Conservation (phyloP, 306 rosid genomes). For the Abrus precatorius region DNA sequence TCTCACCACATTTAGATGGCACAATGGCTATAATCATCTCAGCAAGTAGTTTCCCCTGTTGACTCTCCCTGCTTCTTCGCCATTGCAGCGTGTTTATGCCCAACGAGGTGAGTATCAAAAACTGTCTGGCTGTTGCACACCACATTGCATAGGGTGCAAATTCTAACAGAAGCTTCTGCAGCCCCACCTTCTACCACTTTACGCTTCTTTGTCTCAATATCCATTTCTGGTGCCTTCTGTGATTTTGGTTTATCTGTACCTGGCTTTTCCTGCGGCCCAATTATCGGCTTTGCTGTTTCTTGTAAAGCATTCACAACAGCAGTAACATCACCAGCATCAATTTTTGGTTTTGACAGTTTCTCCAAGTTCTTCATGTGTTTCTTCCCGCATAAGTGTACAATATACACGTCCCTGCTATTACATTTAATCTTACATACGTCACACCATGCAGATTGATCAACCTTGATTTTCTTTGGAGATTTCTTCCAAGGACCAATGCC, state of each 20-base stretch:
- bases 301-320: slow-evolving; percentile 23
- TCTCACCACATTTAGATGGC: not conserved
- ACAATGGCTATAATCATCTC: not conserved
- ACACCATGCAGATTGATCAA: slow-evolving; percentile 68
- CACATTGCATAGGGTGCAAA: slow-evolving; percentile 70
- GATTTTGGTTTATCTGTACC: slow-evolving; percentile 46
- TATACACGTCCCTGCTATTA: slow-evolving; percentile 64
- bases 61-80: slow-evolving; percentile 55
- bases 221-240: slow-evolving; percentile 42
- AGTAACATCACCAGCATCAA: not conserved
- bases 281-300: slow-evolving; percentile 31
- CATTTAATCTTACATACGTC: slow-evolving; percentile 71
- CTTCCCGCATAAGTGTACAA: slow-evolving; percentile 67
- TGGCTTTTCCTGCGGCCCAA: slow-evolving; percentile 63
- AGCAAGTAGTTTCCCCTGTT: not conserved
- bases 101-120: slow-evolving; percentile 59
- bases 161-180: slow-evolving; percentile 52
- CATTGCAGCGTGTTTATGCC: slow-evolving; percentile 74
- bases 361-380: slow-evolving; percentile 69
- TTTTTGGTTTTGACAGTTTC: slow-evolving; percentile 50
- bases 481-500: slow-evolving; percentile 52
- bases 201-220: slow-evolving; percentile 63
- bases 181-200: slow-evolving; percentile 66
- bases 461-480: slow-evolving; percentile 55
- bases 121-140: slow-evolving; percentile 75